Percentiles rank a stretch among this genome's conserved stretches.
phyloP scores from a whole-genome alignment of 177 flowering plant species.

The Vitis hybrid region DNA sequence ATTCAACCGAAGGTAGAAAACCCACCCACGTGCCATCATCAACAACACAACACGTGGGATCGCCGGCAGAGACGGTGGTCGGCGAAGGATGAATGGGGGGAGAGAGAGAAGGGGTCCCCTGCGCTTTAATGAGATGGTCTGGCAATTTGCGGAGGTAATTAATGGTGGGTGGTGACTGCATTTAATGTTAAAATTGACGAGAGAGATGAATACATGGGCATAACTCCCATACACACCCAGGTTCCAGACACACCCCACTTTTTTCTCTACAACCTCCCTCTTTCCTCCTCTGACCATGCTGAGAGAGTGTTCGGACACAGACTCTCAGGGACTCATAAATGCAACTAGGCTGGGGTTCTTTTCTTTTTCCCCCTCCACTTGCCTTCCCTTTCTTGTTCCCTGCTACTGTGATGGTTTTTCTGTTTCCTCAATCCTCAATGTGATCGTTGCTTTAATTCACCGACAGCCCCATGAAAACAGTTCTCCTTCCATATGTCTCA shows the following conservation, averaged over 20 bases:
- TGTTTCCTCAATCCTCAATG: too few relatives aligned
- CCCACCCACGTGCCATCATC: too few relatives aligned
- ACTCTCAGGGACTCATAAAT: too few relatives aligned
- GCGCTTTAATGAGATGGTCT: slow-evolving; percentile 17
- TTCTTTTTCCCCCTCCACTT: neutral
- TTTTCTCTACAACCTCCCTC: too few relatives aligned
- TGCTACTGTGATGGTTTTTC: too few relatives aligned
- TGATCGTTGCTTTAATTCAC: too few relatives aligned
- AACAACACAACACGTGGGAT: slow-evolving; percentile 16
- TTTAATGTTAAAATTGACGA: slow-evolving; percentile 39
- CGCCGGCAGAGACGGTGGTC: neutral
- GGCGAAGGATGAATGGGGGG: slow-evolving; percentile 11
- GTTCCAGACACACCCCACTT: too few relatives aligned
- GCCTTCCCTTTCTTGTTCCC: neutral
- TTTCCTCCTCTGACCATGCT: too few relatives aligned
- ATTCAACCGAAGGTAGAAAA: slow-evolving; percentile 43
- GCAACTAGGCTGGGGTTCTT: neutral
- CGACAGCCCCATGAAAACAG: too few relatives aligned
- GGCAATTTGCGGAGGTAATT: slow-evolving; percentile 26
- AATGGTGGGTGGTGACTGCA: slow-evolving; percentile 33
- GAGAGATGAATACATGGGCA: neutral
- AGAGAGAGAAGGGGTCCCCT: neutral
- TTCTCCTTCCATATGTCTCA: too few relatives aligned
- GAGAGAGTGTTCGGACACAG: too few relatives aligned
- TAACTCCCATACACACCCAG: too few relatives aligned